Evolutionary conservation across 257 asterid genomes (phyloP), one percentile per base, ranked within the genome.

Genomic region (Vinca minor): DNA sequence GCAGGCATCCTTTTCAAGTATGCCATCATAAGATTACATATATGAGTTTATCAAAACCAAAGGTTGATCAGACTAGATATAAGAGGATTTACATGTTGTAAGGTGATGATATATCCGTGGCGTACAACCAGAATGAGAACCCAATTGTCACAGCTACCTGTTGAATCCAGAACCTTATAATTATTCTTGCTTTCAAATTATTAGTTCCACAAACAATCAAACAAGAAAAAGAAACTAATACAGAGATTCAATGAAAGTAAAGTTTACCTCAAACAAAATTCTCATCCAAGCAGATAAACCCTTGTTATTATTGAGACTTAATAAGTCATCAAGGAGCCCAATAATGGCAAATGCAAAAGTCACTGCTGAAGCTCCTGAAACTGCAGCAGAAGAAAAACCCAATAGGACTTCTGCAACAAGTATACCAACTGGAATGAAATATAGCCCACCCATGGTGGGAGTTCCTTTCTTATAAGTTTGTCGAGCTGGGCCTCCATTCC

Each of bases 371-470:
- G 81, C 95, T 66, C 83, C 95, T 48, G 83, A 77, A 81, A 91
- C 96, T 69, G 89, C 96, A 26, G 48, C 62, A 61, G 95, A 88
- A 21, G 96, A 80, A 79, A 85, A 88, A 4, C 82, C 83, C 45
- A 88, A 75, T 18, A 81, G 62, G 64, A 68, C 64, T 70, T 86
- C 84, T 34, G 98, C 91, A 77, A 91, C 95, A 64, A 88, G 73
- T 69, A 89, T 66, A 46, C 95, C 96, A 64, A 84, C 77, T 6
- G 98, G 95, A 62, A 91, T 69, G 68, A 91, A 88, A 79, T 85
- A 88, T 66, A 88, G 41, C 46, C 98, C 96, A 12, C 95, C 96
- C 95, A 88, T 84, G 0, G 95, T 81, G 41, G 93, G 96, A 66
- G 88, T 88, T 66, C 88, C 84, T 70, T 76, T 86, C 81, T 88